Base-by-base conservation (phyloP, 1,284 basidiomycete species). In the Boletus putidus region DNA sequence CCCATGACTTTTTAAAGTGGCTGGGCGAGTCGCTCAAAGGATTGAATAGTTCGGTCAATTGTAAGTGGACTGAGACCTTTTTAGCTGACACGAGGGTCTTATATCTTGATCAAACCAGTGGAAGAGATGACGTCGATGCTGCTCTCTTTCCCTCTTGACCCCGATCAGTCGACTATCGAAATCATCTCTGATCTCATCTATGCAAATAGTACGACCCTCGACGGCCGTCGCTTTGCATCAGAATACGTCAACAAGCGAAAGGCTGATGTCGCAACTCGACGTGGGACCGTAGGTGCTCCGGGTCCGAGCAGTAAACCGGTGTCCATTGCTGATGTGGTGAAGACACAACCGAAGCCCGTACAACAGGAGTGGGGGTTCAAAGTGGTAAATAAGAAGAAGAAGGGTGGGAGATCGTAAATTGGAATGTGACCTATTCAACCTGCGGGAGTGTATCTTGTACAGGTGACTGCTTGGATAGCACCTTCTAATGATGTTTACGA, bases 51-150 rank as follows among this genome's bases (percentile, higher is more conserved):
- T 82, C 86, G 23, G 90, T 94, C 60, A 93, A 93, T 71, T 82
- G 92, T 94, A 71, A 68, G 82, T 76, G 42, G 36, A 49, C 58
- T 59, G 42, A 48, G 35, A 54, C 27, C 35, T 35, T 31, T 48
- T 53, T 11, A 39, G 47, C 53, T 45, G 39, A 37, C 45, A 50
- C 36, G 36, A 56, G 57, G 44, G 62, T 61, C 64, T 63, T 33
- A 68, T 62, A 23, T 63, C 43, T 53, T 18, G 43, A 54, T 59
- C 47, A 33, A 62, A 65, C 27, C 69, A 94, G 93, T 95, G 53
- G 95, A 97, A 71, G 95, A 97, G 66, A 94, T 97, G 70, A 87
- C 93, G 70, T 86, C 88, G 47, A 96, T 98, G 91, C 77, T 96
- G 23, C 81, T 97, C 29, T 87, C 89, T 2, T 96, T 97, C 80